These are phyloP conservation scores for Candida nonsorbophila DNA, from an alignment of 805 yeast genomes.

Conservation along the genomic window DNA sequence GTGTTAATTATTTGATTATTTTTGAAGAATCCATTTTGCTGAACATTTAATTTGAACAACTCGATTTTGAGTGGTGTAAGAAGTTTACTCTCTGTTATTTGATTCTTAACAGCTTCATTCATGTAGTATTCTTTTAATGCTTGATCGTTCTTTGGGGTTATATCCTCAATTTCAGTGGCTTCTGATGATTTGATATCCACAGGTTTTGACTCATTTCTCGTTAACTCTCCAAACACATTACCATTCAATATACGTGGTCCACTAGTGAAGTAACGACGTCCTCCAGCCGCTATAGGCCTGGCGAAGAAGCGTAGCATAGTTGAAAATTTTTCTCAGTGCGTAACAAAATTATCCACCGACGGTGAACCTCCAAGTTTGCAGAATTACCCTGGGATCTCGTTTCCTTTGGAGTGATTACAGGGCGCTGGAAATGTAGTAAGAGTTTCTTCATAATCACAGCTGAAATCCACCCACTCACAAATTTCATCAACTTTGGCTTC, in stretches of 20 bases:
- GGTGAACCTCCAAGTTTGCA: too few species aligned
- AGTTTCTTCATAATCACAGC: too few species aligned
- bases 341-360: too few species aligned
- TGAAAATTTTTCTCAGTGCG: too few species aligned
- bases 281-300: conserved; percentile 1
- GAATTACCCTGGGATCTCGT: too few species aligned
- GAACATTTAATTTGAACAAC: conserved; percentile 58
- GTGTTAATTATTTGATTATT: conserved; percentile 46
- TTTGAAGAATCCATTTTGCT: conserved; percentile 62
- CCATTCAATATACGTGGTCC: too few species aligned
- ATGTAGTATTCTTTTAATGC: conserved; percentile 45
- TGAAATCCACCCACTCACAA: too few species aligned
- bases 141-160: conserved; percentile 26
- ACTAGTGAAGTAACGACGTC: not conserved
- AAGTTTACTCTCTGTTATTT: conserved; percentile 46
- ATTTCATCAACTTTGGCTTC: too few species aligned
- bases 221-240: conserved; percentile 10
- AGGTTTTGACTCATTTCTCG: conserved; percentile 4
- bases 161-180: conserved; percentile 8
- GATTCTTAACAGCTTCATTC: conserved; percentile 41
- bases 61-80: conserved; percentile 67
- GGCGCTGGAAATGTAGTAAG: too few species aligned
- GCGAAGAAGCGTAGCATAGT: too few species aligned
- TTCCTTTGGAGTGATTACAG: too few species aligned
- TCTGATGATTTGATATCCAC: conserved; percentile 5